Evolutionary conservation across 768 basidiomycete genomes (phyloP), one percentile per base, ranked within the genome.

Genomic region (Thelephora aurantiotincta): DNA sequence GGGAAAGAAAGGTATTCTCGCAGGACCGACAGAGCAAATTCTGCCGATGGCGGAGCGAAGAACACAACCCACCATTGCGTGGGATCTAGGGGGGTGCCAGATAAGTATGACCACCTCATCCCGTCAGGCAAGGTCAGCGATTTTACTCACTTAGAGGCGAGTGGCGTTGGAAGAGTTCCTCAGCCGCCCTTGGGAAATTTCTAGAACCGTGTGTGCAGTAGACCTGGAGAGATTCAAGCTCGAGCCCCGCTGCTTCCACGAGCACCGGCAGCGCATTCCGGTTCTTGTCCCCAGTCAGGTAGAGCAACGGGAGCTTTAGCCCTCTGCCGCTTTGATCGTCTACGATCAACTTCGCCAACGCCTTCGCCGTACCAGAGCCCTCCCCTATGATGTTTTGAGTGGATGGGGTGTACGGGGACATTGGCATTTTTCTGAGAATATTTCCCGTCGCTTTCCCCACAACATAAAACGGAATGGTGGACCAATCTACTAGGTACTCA

Each of bases 211-310:
- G 68, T 33, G 88, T 90, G 55, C 68, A 70, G 55, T 91, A 91
- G 7, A 86, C 85, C 57, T 82, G 74, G 11, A 88, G 54, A 11
- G 67, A 50, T 3, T 68, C 64, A 26, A 84, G 57, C 33, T 54
- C 53, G 1, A 85, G 57, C 1, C 67, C 67, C 0, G 64, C 71
- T 0, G 65, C 65, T 0, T 51, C 49, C 35, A 91, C 63, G 7
- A 79, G 67, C 13, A 51, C 63, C 0, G 75, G 64, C 1, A 91
- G 61, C 0, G 75, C 79, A 51, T 88, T 83, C 14, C 76, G 68
- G 50, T 86, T 89, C 68, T 91, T 93, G 70, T 92, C 90, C 18
- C 89, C 89, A 11, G 79, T 87, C 7, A 94, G 70, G 58, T 88
- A 90, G 5, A 92, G 60, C 43, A 92, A 57, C 26, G 57, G 68